Conservation (phyloP, 345 rosid species). For the Rhodomyrtus tomentosa region DNA sequence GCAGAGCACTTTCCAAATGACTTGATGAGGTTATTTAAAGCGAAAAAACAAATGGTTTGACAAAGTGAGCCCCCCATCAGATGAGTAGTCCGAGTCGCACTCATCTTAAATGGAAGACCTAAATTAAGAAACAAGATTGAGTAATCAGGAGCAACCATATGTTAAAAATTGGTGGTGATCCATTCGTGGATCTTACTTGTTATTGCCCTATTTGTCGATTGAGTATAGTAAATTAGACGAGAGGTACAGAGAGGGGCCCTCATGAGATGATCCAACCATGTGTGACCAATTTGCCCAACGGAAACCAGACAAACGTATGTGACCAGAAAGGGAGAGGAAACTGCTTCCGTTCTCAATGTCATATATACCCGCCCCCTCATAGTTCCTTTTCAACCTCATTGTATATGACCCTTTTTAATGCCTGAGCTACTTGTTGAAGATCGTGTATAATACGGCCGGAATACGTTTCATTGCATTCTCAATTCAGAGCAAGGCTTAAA, state of each 20-base stretch:
- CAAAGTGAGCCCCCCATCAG: conserved; percentile 7
- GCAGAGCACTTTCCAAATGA: not conserved
- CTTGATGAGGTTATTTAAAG: not conserved
- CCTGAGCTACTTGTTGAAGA: not conserved
- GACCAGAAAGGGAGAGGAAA: not conserved
- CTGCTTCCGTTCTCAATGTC: not conserved
- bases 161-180: not conserved
- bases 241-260: not conserved
- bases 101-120: not conserved
- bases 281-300: not conserved
- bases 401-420: not conserved
- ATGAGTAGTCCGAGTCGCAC: conserved; percentile 2
- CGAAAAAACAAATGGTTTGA: not conserved
- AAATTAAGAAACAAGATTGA: not conserved
- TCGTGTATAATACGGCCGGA: not conserved
- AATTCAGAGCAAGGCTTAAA: not conserved
- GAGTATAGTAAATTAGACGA: not conserved
- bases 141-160: not conserved
- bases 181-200: not conserved
- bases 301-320: not conserved
- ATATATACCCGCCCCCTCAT: not conserved
- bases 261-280: not conserved
- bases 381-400: not conserved
- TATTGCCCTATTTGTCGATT: not conserved
- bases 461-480: not conserved